Evolutionary conservation across 148 eudicot genomes (phyloP).

Genomic region (Bassia scoparia): DNA sequence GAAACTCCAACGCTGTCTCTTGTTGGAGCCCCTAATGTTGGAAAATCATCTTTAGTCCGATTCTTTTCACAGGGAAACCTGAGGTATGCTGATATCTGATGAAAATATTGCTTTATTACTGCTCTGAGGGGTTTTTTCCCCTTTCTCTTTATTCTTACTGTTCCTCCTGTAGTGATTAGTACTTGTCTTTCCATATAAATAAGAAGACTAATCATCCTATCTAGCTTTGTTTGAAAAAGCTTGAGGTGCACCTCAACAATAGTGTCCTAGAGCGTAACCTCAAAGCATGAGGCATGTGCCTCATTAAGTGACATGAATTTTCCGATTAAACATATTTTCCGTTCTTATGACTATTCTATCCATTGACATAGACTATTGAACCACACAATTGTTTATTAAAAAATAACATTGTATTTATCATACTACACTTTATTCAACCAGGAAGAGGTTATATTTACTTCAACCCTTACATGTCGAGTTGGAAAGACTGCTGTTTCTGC

Average conservation of each 20-base stretch:
- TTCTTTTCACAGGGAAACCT: constrained; percentile 93
- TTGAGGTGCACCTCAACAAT: background rate
- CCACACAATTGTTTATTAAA: too few species aligned
- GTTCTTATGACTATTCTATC: too few species aligned
- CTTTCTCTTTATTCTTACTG: background rate
- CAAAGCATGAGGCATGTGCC: too few species aligned
- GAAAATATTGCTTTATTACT: background rate
- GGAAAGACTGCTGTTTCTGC: background rate
- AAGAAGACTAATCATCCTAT: background rate
- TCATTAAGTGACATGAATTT: too few species aligned
- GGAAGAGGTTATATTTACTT: background rate
- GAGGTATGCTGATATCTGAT: constrained; percentile 54
- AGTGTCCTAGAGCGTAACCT: too few species aligned
- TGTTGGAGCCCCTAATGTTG: constrained; percentile 99
- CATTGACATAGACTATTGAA: too few species aligned
- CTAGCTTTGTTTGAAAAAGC: background rate
- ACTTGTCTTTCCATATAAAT: background rate
- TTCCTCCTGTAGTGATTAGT: background rate
- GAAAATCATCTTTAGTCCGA: constrained; percentile 96
- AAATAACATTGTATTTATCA: background rate
- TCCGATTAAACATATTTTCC: too few species aligned
- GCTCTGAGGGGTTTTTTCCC: background rate
- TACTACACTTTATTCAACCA: background rate
- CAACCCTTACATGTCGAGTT: background rate
- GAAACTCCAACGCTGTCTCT: constrained; percentile 89